phyloP scores from a whole-genome alignment of 2,329 filamentous ascomycete species.

The Xylariaceae sp. region DNA sequence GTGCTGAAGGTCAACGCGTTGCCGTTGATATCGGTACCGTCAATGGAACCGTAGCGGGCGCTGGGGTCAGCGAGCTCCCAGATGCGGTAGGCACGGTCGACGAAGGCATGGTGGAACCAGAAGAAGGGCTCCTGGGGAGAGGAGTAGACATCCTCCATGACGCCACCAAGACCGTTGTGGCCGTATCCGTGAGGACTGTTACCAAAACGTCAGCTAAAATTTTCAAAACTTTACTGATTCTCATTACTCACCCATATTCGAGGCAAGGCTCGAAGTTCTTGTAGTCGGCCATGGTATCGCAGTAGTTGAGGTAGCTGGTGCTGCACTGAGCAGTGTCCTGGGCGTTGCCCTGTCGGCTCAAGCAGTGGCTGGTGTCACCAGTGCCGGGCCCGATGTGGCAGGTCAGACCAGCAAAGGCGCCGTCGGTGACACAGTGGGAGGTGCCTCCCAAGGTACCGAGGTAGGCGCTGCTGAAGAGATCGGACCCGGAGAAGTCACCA shows the following conservation, averaged over 20 bases:
- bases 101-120: slow-evolving; percentile 18
- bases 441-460: slow-evolving; percentile 10
- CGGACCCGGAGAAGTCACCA: slow-evolving; percentile 12
- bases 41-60: slow-evolving; percentile 14
- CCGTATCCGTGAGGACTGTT: slow-evolving; percentile 16
- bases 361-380: slow-evolving; percentile 11
- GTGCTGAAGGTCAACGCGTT: slow-evolving; percentile 14
- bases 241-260: slow-evolving; percentile 18
- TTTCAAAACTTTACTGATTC: no score
- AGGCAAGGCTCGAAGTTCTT: slow-evolving; percentile 18
- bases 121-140: slow-evolving; percentile 18
- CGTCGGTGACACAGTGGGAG: slow-evolving; percentile 15
- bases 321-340: slow-evolving; percentile 13
- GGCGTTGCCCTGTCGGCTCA: slow-evolving; percentile 12
- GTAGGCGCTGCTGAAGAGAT: slow-evolving; percentile 13
- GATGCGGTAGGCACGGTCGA: slow-evolving; percentile 16
- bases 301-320: slow-evolving; percentile 13
- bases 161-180: slow-evolving; percentile 17
- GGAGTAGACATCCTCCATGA: slow-evolving; percentile 17
- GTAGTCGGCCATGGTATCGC: slow-evolving; percentile 8
- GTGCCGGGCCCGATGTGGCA: slow-evolving; percentile 12
- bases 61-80: slow-evolving; percentile 15
- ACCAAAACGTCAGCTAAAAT: slow-evolving; percentile 1
- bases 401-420: slow-evolving; percentile 14
- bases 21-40: slow-evolving; percentile 15